These are phyloP conservation scores for Pichia kudriavzevii DNA, from an alignment of 1,139 yeast genomes.

Conservation along the genomic window DNA sequence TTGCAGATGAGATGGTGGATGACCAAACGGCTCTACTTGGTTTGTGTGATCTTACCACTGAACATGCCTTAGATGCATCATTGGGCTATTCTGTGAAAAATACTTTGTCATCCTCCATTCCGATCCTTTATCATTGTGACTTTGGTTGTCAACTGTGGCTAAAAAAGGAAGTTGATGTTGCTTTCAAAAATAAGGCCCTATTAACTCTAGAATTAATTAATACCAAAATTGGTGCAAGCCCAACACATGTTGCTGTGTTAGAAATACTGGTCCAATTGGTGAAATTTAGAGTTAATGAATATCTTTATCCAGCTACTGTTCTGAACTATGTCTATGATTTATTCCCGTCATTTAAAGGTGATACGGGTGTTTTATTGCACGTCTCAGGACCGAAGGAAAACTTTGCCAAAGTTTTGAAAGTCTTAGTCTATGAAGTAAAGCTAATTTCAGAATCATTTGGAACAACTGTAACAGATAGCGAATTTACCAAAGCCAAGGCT, in stretches of 20 bases:
- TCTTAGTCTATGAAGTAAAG: conserved; percentile 24
- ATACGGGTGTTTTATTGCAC: conserved; percentile 40
- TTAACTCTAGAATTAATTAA: conserved; percentile 40
- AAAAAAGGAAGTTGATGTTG: conserved; percentile 27
- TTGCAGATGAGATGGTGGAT: conserved; percentile 28
- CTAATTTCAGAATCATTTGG: conserved; percentile 16
- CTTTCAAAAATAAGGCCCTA: conserved; percentile 22
- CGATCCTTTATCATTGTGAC: conserved; percentile 27
- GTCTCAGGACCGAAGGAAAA: conserved; percentile 43
- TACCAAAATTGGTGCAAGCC: conserved; percentile 25
- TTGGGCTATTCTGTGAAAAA: conserved; percentile 29
- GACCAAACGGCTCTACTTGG: conserved; percentile 22
- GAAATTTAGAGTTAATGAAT: conserved; percentile 32
- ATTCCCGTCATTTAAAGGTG: conserved; percentile 43
- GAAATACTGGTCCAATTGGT: conserved; percentile 46
- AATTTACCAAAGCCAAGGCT: conserved; percentile 38
- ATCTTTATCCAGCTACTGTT: conserved; percentile 43
- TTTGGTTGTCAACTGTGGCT: conserved; percentile 45
- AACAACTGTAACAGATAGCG: conserved; percentile 25
- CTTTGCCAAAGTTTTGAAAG: conserved; percentile 27
- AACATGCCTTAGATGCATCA: conserved; percentile 25
- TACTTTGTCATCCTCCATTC: conserved; percentile 21
- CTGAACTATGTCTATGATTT: conserved; percentile 50
- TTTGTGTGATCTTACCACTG: conserved; percentile 17
- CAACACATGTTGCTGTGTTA: conserved; percentile 33